A percentile compares a stretch with the other conserved stretches of the same genome.
phyloP scores from a whole-genome alignment of 2,329 filamentous ascomycete genomes.

The Purpureocillium lavendulum region DNA sequence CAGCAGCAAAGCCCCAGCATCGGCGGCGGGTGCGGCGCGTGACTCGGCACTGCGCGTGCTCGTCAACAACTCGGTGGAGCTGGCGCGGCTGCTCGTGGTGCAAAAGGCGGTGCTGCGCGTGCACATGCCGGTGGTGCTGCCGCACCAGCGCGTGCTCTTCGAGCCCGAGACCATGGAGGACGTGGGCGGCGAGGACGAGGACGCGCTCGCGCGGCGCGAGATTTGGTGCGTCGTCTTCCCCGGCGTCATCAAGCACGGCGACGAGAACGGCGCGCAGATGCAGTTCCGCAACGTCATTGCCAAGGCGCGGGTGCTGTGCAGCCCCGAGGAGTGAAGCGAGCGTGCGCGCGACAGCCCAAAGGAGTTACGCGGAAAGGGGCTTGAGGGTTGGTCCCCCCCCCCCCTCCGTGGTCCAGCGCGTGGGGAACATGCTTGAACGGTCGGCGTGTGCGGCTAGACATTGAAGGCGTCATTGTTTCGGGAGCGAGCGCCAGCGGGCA shows the following conservation, averaged over 20 bases:
- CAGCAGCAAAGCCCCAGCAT: neutral
- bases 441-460: too few species aligned
- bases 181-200: constrained; percentile 53
- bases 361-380: too few species aligned
- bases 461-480: too few species aligned
- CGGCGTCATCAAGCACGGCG: constrained; percentile 54
- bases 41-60: constrained; percentile 46
- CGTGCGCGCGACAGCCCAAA: too few species aligned
- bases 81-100: constrained; percentile 46
- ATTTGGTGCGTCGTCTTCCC: constrained; percentile 58
- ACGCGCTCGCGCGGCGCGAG: constrained; percentile 40
- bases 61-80: constrained; percentile 43
- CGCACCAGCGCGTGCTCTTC: constrained; percentile 47
- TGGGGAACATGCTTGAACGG: too few species aligned
- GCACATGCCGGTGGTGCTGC: constrained; percentile 43
- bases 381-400: too few species aligned
- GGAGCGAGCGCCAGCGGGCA: too few species aligned
- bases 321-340: constrained; percentile 25
- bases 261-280: constrained; percentile 53
- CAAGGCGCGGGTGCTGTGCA: constrained; percentile 58
- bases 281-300: constrained; percentile 55
- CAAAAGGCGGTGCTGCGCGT: constrained; percentile 52
- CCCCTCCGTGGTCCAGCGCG: too few species aligned
- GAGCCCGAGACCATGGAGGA: constrained; percentile 57
- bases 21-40: constrained; percentile 33